Evolutionary conservation across 768 basidiomycete genomes (phyloP).

Genomic region (Gyrodon lividus): DNA sequence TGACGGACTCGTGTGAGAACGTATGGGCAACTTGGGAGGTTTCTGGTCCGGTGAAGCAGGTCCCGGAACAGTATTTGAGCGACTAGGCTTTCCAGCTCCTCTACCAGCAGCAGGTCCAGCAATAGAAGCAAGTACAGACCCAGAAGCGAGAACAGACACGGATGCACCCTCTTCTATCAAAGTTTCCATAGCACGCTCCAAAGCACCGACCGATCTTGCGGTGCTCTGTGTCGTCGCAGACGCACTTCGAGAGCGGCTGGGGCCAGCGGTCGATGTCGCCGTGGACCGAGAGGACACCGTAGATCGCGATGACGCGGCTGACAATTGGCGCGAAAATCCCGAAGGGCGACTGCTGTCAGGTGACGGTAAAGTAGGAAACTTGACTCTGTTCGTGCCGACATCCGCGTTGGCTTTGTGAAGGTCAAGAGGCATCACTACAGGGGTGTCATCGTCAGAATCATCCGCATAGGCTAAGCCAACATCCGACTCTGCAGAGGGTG

Average conservation of each 20-base stretch:
- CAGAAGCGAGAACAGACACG: constrained; percentile 34
- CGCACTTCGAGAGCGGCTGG: constrained; percentile 22
- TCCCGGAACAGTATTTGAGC: constrained; percentile 55
- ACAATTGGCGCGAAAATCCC: constrained; percentile 27
- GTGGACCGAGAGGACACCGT: constrained; percentile 13
- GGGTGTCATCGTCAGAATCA: constrained; percentile 33
- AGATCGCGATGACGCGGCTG: constrained; percentile 26
- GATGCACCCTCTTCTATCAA: constrained; percentile 45
- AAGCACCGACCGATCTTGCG: constrained; percentile 35
- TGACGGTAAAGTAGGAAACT: constrained; percentile 34
- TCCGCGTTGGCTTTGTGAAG: constrained; percentile 20
- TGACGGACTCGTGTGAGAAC: constrained; percentile 51
- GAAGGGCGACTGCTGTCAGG: constrained; percentile 16
- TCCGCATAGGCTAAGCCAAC: constrained; percentile 40
- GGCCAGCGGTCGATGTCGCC: constrained; percentile 5
- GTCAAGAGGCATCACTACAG: constrained; percentile 29
- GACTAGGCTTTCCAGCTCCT: constrained; percentile 31
- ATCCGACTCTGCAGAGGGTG: constrained; percentile 30
- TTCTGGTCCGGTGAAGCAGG: constrained; percentile 44
- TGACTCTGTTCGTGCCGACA: constrained; percentile 25
- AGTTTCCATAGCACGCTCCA: constrained; percentile 52
- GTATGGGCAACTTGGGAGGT: constrained; percentile 53
- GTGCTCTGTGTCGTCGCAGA: constrained; percentile 30
- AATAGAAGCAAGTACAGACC: constrained; percentile 32
- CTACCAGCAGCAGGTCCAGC: constrained; percentile 18